Evolutionary conservation across 352 stramenopile species (phyloP), one percentile per base, ranked within the genome.

Genomic region (Phytophthora fragariae): DNA sequence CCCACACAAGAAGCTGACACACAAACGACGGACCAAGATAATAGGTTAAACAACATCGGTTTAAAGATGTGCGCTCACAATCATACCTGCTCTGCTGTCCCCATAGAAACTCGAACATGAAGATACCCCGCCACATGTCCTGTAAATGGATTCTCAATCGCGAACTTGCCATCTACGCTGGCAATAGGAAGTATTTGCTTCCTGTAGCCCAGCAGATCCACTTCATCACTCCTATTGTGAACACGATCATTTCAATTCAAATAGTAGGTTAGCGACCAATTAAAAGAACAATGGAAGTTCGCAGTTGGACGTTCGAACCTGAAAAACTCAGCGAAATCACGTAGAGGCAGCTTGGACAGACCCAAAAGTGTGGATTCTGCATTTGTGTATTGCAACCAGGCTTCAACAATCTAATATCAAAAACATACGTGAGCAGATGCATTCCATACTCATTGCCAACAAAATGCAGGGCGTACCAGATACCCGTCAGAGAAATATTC

Each of bases 11-110:
- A 33, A 85, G 74, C 78, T 83, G 12, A 21, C 2, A 57, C 17
- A 17, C 17, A 29, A 31, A 19, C 11, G 37, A 55, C 6, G 33
- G 17, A 62, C 12, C 33, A 64, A 56, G 1, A 17, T 33, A 62
- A 0, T 1, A 53, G n/a, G 49, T 55, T 55, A 55, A 31, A 55
- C 19, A 15, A 9, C 21, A 29, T 14, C 2, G 27, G 14, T 12
- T 54, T 11, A 24, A 37, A 37, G 24, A 19, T 10, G 8, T 54
- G 47, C 21, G 11, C 5, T n/a, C 6, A 57, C 21, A 65, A 50
- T 5, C 17, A 27, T 70, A 92, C 74, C 70, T 92, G 85, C 24
- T 92, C 82, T 29, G 79, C 75, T 33, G 85, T 90, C 2, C 85
- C 85, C 15, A 89, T 49, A 12, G 74, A 80, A 31, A 86, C 44